phyloP scores from a whole-genome alignment of 2,329 filamentous ascomycete species.

The Epichloe gansuensis region DNA sequence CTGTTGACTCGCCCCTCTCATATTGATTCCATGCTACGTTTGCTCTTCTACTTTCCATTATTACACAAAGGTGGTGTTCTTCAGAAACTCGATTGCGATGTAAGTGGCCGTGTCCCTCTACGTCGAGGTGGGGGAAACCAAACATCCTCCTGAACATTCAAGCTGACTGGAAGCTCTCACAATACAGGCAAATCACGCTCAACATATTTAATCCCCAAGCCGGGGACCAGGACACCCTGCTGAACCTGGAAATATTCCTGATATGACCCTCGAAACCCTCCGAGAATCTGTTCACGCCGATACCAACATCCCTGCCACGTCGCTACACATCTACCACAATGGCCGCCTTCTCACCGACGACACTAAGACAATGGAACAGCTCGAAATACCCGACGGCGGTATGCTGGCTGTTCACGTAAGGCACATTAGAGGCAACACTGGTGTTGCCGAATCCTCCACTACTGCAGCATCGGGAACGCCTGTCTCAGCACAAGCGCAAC shows the following conservation, averaged over 20 bases:
- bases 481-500: slow-evolving; percentile 18
- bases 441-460: neutral
- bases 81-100: neutral
- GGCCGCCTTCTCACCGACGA: slow-evolving; percentile 70
- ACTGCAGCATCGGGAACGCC: slow-evolving; percentile 23
- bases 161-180: slow-evolving; percentile 3
- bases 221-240: slow-evolving; percentile 56
- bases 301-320: slow-evolving; percentile 55
- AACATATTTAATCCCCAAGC: slow-evolving; percentile 67
- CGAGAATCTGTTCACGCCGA: slow-evolving; percentile 84
- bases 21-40: neutral
- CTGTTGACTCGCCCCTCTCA: neutral
- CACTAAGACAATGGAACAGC: slow-evolving; percentile 66
- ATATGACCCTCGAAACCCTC: slow-evolving; percentile 73
- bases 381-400: slow-evolving; percentile 75
- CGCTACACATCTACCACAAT: slow-evolving; percentile 84
- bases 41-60: neutral
- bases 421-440: slow-evolving; percentile 39
- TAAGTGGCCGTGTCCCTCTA: neutral
- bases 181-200: slow-evolving; percentile 69
- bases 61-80: neutral
- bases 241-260: slow-evolving; percentile 71
- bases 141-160: neutral
- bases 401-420: slow-evolving; percentile 81
- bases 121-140: neutral